phyloP scores from a whole-genome alignment of 306 rosid genomes.

The Senna siamea region DNA sequence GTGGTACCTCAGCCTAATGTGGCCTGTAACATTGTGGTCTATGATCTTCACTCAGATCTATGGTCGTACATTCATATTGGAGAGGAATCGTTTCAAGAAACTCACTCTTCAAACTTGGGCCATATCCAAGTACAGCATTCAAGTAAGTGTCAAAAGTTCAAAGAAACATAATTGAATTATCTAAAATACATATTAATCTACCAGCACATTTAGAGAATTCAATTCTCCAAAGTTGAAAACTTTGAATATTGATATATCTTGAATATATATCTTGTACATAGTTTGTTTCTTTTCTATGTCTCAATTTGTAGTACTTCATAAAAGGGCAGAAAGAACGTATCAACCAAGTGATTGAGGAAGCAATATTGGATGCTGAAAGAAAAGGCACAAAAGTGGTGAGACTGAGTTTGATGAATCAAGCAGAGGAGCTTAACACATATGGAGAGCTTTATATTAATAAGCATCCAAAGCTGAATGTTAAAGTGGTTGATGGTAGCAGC shows the following conservation, averaged over 20 bases:
- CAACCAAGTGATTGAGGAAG: constrained; percentile 41
- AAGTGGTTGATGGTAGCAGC: constrained; percentile 77
- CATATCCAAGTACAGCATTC: constrained; percentile 52
- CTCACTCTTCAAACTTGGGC: constrained; percentile 68
- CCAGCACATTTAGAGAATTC: too few relatives aligned
- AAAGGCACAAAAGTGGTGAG: constrained; percentile 52
- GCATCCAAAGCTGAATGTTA: constrained; percentile 57
- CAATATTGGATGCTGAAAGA: constrained; percentile 46
- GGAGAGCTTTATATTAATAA: constrained; percentile 57
- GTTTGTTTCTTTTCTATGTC: too few relatives aligned
- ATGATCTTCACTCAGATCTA: constrained; percentile 47
- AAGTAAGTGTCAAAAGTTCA: constrained; percentile 52
- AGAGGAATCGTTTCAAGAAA: constrained; percentile 50
- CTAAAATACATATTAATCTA: too few relatives aligned
- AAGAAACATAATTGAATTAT: too few relatives aligned
- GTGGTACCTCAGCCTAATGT: constrained; percentile 58
- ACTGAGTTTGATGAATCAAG: constrained; percentile 57
- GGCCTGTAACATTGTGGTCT: constrained; percentile 63
- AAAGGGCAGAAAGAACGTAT: too few relatives aligned
- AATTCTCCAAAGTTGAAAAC: too few relatives aligned
- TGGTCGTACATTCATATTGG: constrained; percentile 43
- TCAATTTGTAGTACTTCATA: too few relatives aligned
- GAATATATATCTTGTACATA: too few relatives aligned
- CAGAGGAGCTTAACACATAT: constrained; percentile 56
- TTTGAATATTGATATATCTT: too few relatives aligned